Conservation (phyloP, 169 alveolate species). For the Babesia sp. region DNA sequence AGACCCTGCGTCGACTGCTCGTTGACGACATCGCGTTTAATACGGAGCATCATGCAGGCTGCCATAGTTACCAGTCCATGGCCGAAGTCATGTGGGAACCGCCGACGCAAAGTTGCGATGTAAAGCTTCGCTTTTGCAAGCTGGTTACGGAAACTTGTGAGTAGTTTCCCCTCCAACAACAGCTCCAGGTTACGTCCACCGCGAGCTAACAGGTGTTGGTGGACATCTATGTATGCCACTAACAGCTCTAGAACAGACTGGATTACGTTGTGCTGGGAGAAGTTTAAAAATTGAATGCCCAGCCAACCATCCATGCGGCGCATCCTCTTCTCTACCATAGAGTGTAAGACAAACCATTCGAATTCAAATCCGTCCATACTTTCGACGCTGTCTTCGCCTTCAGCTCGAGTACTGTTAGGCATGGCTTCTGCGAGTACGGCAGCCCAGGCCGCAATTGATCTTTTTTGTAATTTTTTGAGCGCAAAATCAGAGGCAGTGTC, state of each 20-base stretch:
- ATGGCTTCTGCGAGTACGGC: slow-evolving; percentile 47
- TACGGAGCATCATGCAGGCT: slow-evolving; percentile 55
- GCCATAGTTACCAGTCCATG: slow-evolving; percentile 54
- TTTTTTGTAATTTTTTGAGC: slow-evolving; percentile 74
- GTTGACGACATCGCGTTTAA: slow-evolving; percentile 51
- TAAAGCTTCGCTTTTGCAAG: slow-evolving; percentile 41
- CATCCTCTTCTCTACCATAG: slow-evolving; percentile 36
- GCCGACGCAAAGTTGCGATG: slow-evolving; percentile 20
- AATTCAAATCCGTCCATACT: slow-evolving; percentile 64
- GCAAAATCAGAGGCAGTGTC: slow-evolving; percentile 81
- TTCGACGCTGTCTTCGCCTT: slow-evolving; percentile 18
- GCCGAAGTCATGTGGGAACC: slow-evolving; percentile 18
- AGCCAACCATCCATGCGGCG: slow-evolving; percentile 27
- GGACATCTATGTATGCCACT: slow-evolving; percentile 83
- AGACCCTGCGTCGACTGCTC: slow-evolving; percentile 60
- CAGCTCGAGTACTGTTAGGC: neutral
- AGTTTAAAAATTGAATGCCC: slow-evolving; percentile 29
- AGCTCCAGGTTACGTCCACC: slow-evolving; percentile 76
- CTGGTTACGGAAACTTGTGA: slow-evolving; percentile 46
- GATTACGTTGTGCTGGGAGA: slow-evolving; percentile 24
- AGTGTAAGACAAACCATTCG: slow-evolving; percentile 62
- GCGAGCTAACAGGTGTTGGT: slow-evolving; percentile 75
- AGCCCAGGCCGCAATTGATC: slow-evolving; percentile 77
- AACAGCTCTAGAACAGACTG: slow-evolving; percentile 69
- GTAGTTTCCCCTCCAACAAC: slow-evolving; percentile 71